These are phyloP conservation scores for Spiraea crenata DNA, from an alignment of 331 rosid species.

Conservation along the genomic window DNA sequence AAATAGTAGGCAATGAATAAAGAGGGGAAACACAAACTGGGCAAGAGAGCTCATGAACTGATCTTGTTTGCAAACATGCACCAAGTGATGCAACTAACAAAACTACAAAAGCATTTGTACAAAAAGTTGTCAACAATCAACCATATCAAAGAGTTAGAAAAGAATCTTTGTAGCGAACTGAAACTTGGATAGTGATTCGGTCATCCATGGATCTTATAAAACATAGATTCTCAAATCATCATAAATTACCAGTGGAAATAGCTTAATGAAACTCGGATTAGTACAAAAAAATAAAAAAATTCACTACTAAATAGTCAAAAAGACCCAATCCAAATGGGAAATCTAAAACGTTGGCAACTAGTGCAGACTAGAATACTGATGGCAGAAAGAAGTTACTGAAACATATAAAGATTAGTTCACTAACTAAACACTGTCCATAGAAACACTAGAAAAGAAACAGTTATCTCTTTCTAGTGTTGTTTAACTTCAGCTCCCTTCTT, in stretches of 20 bases:
- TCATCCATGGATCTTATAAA: neutral
- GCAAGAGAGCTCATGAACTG: no score
- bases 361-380: neutral
- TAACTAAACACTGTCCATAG: neutral
- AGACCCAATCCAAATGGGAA: neutral
- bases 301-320: neutral
- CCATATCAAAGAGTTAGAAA: no score
- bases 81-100: no score
- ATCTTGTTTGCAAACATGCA: no score
- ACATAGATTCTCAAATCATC: neutral
- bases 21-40: no score
- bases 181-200: no score
- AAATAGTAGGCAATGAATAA: no score
- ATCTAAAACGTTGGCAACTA: neutral
- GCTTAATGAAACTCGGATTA: neutral
- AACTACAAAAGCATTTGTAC: no score
- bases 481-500: constrained; percentile 53
- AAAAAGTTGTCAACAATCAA: no score
- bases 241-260: neutral
- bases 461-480: constrained; percentile 37
- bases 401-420: neutral
- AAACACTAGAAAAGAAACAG: neutral
- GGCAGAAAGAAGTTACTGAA: neutral
- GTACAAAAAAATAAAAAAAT: no score
- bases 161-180: no score